Conservation (phyloP, 306 rosid species). For the Cicer chorassanicum region DNA sequence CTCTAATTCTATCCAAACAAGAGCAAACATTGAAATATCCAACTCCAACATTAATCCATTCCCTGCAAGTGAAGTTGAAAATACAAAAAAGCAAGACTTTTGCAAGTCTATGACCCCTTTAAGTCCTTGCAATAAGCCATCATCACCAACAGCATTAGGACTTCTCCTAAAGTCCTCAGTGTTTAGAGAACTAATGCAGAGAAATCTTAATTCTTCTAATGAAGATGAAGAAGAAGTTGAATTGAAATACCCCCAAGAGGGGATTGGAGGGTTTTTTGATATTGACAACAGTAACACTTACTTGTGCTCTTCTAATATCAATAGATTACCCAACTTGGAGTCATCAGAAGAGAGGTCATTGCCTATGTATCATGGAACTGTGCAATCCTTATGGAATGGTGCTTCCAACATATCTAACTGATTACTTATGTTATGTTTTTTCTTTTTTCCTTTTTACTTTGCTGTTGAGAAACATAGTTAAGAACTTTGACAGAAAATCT, state of each 20-base stretch:
- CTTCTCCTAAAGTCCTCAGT: constrained; percentile 78
- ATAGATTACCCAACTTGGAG: constrained; percentile 51
- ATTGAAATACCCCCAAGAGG: constrained; percentile 41
- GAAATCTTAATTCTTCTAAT: constrained; percentile 50
- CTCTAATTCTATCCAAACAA: constrained; percentile 44
- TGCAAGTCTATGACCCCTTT: constrained; percentile 44
- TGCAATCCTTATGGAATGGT: constrained; percentile 52
- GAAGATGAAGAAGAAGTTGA: constrained; percentile 52
- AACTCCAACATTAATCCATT: constrained; percentile 47
- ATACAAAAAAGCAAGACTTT: constrained; percentile 38
- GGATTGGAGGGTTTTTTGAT: constrained; percentile 45
- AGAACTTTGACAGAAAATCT: neutral
- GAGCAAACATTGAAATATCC: constrained; percentile 42
- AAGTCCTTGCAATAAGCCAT: constrained; percentile 53
- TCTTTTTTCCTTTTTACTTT: too few relatives aligned
- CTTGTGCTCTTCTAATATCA: constrained; percentile 38
- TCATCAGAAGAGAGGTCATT: constrained; percentile 52
- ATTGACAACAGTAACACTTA: constrained; percentile 36
- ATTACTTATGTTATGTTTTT: constrained; percentile 11
- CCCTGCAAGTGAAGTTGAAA: constrained; percentile 43
- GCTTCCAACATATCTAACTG: constrained; percentile 50
- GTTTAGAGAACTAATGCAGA: constrained; percentile 69
- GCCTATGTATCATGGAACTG: constrained; percentile 48
- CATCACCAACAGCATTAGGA: constrained; percentile 77
- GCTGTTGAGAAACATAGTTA: constrained; percentile 19